Percentiles rank a stretch among this genome's conserved stretches.
phyloP scores from a whole-genome alignment of 2,329 filamentous ascomycete species.

The Aspergillus sp. region DNA sequence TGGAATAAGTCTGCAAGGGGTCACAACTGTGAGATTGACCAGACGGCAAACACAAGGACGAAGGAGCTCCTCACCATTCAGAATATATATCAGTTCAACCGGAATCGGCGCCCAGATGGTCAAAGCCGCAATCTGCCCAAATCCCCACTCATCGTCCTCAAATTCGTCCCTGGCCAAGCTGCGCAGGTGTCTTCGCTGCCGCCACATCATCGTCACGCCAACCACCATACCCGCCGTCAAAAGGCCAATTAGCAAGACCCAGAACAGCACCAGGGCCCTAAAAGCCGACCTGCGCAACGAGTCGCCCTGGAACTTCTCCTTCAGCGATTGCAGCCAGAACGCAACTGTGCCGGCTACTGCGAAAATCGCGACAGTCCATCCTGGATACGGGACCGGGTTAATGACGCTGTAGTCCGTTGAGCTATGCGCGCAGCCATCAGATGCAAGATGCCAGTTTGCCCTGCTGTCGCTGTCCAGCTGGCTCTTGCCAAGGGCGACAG shows the following conservation, averaged over 20 bases:
- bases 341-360: conserved; percentile 2
- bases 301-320: conserved; percentile 2
- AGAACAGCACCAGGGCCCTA: neutral
- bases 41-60: neutral
- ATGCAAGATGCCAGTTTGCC: conserved; percentile 3
- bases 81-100: conserved; percentile 2
- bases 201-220: conserved; percentile 11
- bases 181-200: conserved; percentile 2
- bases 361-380: conserved; percentile 5
- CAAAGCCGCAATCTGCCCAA: conserved; percentile 7
- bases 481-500: conserved; percentile 1
- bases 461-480: conserved; percentile 3
- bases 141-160: conserved; percentile 6
- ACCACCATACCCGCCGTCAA: conserved; percentile 3
- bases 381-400: conserved; percentile 9
- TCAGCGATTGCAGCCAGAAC: conserved; percentile 4
- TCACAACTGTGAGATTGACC: neutral
- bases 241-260: conserved; percentile 3
- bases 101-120: conserved; percentile 5
- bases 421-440: conserved; percentile 9
- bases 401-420: conserved; percentile 8
- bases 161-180: conserved; percentile 7
- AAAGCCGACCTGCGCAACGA: neutral
- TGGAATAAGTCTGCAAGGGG: neutral
- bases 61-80: conserved; percentile 1